These are phyloP conservation scores for Alternaria rosae DNA, from an alignment of 2,329 filamentous ascomycete species.

Conservation along the genomic window DNA sequence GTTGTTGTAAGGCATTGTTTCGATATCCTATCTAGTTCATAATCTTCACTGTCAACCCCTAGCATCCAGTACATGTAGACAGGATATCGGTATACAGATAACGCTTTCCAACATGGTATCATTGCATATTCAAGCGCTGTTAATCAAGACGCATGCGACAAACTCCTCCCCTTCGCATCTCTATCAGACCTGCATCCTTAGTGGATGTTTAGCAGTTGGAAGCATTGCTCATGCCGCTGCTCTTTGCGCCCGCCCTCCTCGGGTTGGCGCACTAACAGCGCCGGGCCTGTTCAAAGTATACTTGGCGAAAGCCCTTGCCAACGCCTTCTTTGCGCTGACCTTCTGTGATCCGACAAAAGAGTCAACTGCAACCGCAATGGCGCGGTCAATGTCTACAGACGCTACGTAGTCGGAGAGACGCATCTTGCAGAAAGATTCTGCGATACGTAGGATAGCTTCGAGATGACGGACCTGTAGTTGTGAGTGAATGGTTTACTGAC, in stretches of 20 bases:
- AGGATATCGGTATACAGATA: neutral
- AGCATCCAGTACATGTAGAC: neutral
- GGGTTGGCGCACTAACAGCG: slow-evolving; percentile 43
- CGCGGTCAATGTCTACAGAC: slow-evolving; percentile 89
- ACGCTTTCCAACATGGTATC: slow-evolving; percentile 22
- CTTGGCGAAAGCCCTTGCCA: slow-evolving; percentile 94
- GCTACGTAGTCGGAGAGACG: slow-evolving; percentile 95
- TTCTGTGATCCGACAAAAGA: slow-evolving; percentile 97
- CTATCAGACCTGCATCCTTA: slow-evolving; percentile 1
- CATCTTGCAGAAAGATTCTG: slow-evolving; percentile 96
- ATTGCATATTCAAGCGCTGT: slow-evolving; percentile 14
- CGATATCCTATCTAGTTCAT: neutral
- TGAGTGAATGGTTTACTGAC: slow-evolving; percentile 17
- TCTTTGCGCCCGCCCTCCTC: slow-evolving; percentile 37
- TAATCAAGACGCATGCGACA: slow-evolving; percentile 8
- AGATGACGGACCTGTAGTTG: slow-evolving; percentile 84
- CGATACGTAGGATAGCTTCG: slow-evolving; percentile 96
- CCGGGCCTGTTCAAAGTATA: slow-evolving; percentile 66
- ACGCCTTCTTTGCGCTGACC: slow-evolving; percentile 95
- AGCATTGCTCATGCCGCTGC: slow-evolving; percentile 33
- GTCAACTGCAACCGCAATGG: slow-evolving; percentile 95
- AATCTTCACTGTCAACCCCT: neutral
- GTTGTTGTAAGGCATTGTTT: neutral
- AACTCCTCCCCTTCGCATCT: slow-evolving; percentile 8
- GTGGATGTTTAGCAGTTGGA: neutral